A percentile compares a stretch with the other conserved stretches of the same genome.
Evolutionary conservation across 2,329 filamentous ascomycete genomes (phyloP).

Genomic region (Aspergillus aculeatinus): DNA sequence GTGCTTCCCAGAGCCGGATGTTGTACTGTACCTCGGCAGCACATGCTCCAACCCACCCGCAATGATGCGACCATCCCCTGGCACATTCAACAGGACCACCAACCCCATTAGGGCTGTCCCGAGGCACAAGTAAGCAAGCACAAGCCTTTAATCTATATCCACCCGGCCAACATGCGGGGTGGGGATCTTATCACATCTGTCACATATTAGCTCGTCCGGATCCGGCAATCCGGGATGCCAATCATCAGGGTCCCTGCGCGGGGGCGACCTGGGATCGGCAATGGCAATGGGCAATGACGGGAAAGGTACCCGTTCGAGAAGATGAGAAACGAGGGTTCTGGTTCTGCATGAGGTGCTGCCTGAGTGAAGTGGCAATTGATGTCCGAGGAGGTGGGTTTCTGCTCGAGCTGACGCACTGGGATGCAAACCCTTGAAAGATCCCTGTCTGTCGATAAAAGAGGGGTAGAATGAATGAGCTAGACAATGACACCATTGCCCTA

Average conservation of each 20-base stretch:
- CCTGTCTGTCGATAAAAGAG: too few species aligned
- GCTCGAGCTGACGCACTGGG: too few species aligned
- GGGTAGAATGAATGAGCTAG: too few species aligned
- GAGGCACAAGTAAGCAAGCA: not conserved
- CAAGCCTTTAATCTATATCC: not conserved
- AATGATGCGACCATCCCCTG: too few species aligned
- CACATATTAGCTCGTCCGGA: not conserved
- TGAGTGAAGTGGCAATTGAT: not conserved
- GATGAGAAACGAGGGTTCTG: not conserved
- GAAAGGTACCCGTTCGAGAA: not conserved
- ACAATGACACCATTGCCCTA: too few species aligned
- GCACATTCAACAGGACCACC: not conserved
- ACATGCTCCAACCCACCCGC: not conserved
- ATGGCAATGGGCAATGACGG: not conserved
- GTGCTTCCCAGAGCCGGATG: too few species aligned
- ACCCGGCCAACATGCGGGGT: not conserved
- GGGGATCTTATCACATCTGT: not conserved
- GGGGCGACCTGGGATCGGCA: not conserved
- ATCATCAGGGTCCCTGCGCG: not conserved
- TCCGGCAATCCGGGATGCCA: not conserved
- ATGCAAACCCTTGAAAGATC: too few species aligned
- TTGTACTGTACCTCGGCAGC: not conserved
- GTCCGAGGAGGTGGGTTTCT: not conserved
- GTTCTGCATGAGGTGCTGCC: not conserved
- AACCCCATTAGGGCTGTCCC: not conserved